Evolutionary conservation across 2,329 filamentous ascomycete species (phyloP), one percentile per base, ranked within the genome.

Genomic region (Corniculantispora saksenae): DNA sequence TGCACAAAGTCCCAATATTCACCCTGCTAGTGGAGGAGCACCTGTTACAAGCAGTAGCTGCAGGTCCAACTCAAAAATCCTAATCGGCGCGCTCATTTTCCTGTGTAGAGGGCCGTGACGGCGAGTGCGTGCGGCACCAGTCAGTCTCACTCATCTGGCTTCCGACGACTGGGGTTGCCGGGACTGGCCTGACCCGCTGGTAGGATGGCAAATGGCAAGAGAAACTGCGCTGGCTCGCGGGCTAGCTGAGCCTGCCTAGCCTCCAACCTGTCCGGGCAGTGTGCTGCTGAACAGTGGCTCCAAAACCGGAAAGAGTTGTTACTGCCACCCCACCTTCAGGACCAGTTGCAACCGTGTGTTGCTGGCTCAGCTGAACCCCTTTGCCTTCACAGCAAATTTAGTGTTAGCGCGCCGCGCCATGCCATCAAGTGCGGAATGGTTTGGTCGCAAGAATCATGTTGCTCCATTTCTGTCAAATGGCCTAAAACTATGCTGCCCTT

Each of bases 361-460:
- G 61, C 61, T 64, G 61, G 61, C 54, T 64, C 54, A 64, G 61
- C 61, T 64, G 61, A 64, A 64, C 61, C 54, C 45, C 53, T 45
- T 64, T 57, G 61, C 61, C 54, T 63, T 58, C 56, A 29, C 45
- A 58, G 27, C 53, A 32, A 58, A 54, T 63, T 56, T 38, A 50
- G 51, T 56, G 51, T 63, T 63, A 63, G 61, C 54, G 61, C 54
- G 23, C 40, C 32, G 61, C 61, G 54, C 61, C 61, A 51, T 64
- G 61, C 51, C 38, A 29, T 47, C 51, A 63, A 63, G 60, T 56
- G 27, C 61, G 60, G 60, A 55, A 62, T 55, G 53, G 61, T 63
- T 58, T 64, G 61, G 53, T 53, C 32, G 61, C 61, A 50, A 64
- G 54, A 64, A 51, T 56, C 61, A 64, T 64, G 61, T 58, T 45